Conservation (phyloP, 2,329 filamentous ascomycete species). For the Ophiostoma himal-ulmi region DNA sequence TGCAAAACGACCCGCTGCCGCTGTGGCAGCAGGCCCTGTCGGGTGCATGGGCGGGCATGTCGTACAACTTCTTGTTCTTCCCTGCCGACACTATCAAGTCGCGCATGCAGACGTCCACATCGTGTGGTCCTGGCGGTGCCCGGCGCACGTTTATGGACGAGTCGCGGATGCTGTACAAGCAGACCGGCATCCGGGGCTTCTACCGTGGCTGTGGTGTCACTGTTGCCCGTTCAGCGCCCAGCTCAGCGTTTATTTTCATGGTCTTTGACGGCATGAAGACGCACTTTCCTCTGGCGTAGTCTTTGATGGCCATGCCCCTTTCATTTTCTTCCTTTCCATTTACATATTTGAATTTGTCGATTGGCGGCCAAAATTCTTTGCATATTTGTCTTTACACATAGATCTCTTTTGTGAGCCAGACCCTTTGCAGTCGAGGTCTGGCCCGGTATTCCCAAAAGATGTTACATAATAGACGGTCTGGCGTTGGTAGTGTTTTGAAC, state of each 20-base stretch:
- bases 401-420: conserved; percentile 1
- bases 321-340: not conserved
- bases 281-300: conserved; percentile 49
- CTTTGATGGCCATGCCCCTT: not conserved
- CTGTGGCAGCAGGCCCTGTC: conserved; percentile 83
- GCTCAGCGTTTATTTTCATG: conserved; percentile 97
- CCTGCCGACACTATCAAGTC: conserved; percentile 97
- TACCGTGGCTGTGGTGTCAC: conserved; percentile 96
- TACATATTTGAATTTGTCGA: not conserved
- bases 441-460: not conserved
- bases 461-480: not conserved
- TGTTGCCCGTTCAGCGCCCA: conserved; percentile 77
- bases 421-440: not conserved
- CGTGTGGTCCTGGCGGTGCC: conserved; percentile 40
- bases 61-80: conserved; percentile 96
- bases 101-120: conserved; percentile 84
- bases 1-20: conserved; percentile 54
- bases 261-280: conserved; percentile 83
- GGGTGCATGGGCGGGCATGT: conserved; percentile 81
- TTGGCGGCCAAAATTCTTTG: not conserved
- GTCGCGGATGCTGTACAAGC: conserved; percentile 66
- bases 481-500: not conserved
- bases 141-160: conserved; percentile 65
- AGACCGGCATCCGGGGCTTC: conserved; percentile 75
- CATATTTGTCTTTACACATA: not conserved